A percentile compares a stretch with the other conserved stretches of the same genome.
Conservation (phyloP, 2,329 filamentous ascomycete genomes). For the Taxawa tesnikishii region DNA sequence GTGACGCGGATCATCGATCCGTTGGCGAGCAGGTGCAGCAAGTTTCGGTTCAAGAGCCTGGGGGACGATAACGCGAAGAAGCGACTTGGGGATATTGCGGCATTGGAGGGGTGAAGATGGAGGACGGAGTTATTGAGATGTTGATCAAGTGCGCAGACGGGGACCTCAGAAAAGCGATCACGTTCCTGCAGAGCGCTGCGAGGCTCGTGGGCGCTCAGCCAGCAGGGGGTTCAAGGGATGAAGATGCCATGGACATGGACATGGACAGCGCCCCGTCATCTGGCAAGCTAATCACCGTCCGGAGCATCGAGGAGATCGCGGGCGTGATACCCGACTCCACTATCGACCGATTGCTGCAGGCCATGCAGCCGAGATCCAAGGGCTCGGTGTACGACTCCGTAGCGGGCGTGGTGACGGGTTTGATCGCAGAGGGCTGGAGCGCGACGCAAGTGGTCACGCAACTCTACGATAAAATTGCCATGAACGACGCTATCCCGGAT, state of each 20-base stretch:
- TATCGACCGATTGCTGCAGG: slow-evolving; percentile 56
- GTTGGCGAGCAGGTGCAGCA: slow-evolving; percentile 81
- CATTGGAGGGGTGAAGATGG: slow-evolving; percentile 62
- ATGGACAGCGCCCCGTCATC: slow-evolving; percentile 13
- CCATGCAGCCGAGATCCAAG: slow-evolving; percentile 60
- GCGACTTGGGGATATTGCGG: slow-evolving; percentile 72
- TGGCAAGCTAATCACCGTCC: slow-evolving; percentile 54
- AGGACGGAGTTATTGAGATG: slow-evolving; percentile 68
- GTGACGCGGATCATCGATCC: slow-evolving; percentile 97
- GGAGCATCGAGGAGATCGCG: slow-evolving; percentile 84
- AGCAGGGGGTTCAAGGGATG: slow-evolving; percentile 51
- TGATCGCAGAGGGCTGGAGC: slow-evolving; percentile 96
- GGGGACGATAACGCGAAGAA: slow-evolving; percentile 74
- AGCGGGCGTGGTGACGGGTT: slow-evolving; percentile 69
- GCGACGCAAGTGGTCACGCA: slow-evolving; percentile 77
- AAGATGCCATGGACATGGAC: slow-evolving; percentile 41
- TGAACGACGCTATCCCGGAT: slow-evolving; percentile 66
- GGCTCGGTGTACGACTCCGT: slow-evolving; percentile 60
- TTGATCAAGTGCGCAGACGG: slow-evolving; percentile 83
- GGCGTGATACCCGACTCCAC: slow-evolving; percentile 76
- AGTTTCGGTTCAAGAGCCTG: slow-evolving; percentile 94
- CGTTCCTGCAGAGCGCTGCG: slow-evolving; percentile 89
- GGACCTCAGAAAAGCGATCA: slow-evolving; percentile 91
- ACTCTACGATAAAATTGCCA: slow-evolving; percentile 68
- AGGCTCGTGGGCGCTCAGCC: slow-evolving; percentile 62